A percentile compares a stretch with the other conserved stretches of the same genome.
phyloP scores from a whole-genome alignment of 805 yeast species.

The Danielia reshetovae region DNA sequence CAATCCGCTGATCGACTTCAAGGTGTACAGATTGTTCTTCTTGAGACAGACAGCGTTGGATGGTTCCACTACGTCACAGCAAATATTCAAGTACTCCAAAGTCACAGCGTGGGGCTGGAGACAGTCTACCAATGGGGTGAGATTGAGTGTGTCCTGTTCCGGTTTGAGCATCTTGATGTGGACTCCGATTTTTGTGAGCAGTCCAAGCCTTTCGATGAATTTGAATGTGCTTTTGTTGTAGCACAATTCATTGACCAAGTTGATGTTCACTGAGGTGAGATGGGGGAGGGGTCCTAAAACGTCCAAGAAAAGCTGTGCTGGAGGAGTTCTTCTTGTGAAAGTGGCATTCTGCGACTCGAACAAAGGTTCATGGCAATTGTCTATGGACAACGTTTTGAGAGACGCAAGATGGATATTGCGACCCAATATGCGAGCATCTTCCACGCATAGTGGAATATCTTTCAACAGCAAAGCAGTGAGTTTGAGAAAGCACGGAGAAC shows the following conservation, averaged over 20 bases:
- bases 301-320: constrained; percentile 10
- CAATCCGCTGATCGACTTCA: constrained; percentile 8
- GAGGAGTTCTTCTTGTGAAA: constrained; percentile 10
- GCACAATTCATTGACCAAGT: constrained; percentile 12
- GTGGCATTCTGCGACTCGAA: constrained; percentile 1
- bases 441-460: constrained; percentile 6
- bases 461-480: constrained; percentile 8
- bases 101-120: constrained; percentile 9
- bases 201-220: constrained; percentile 3
- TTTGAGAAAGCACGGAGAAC: neutral
- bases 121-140: constrained; percentile 9
- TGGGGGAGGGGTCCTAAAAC: constrained; percentile 1
- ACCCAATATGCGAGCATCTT: constrained; percentile 11
- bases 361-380: constrained; percentile 10
- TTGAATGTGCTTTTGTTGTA: constrained; percentile 7
- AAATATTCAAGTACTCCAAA: constrained; percentile 9
- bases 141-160: constrained; percentile 3
- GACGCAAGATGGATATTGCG: constrained; percentile 2
- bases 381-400: constrained; percentile 9
- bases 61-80: constrained; percentile 10
- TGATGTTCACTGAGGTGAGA: constrained; percentile 5
- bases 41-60: constrained; percentile 7
- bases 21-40: constrained; percentile 4
- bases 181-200: constrained; percentile 8
- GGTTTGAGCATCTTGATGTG: constrained; percentile 8